These are phyloP conservation scores for Cytidiella melzeri DNA, from an alignment of 768 basidiomycete species.

Conservation along the genomic window DNA sequence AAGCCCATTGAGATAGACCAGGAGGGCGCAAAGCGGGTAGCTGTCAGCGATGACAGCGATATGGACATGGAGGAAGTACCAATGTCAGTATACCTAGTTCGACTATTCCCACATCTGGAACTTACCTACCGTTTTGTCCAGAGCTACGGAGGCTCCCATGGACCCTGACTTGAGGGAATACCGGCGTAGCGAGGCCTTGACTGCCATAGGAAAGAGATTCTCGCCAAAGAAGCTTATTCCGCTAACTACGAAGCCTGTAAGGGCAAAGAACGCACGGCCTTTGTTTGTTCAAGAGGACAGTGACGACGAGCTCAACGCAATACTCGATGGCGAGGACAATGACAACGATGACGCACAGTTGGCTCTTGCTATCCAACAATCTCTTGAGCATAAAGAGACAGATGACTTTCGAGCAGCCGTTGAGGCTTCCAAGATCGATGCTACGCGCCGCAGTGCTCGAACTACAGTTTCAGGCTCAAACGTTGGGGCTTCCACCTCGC, in stretches of 20 bases:
- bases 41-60: slow-evolving; percentile 35
- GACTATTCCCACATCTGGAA: too few species aligned
- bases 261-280: slow-evolving; percentile 35
- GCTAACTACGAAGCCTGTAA: slow-evolving; percentile 25
- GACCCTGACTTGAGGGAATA: slow-evolving; percentile 64
- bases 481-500: slow-evolving; percentile 15
- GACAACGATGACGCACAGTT: slow-evolving; percentile 53
- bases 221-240: slow-evolving; percentile 32
- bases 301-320: slow-evolving; percentile 27
- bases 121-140: slow-evolving; percentile 18
- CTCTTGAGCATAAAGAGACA: slow-evolving; percentile 39
- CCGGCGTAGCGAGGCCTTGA: slow-evolving; percentile 54
- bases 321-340: slow-evolving; percentile 12
- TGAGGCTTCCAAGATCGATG: slow-evolving; percentile 21
- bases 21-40: slow-evolving; percentile 23
- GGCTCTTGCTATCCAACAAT: slow-evolving; percentile 56
- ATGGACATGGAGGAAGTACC: slow-evolving; percentile 78
- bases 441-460: not conserved
- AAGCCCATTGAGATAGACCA: slow-evolving; percentile 85
- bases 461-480: slow-evolving; percentile 9
- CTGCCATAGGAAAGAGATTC: slow-evolving; percentile 48
- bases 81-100: slow-evolving; percentile 43
- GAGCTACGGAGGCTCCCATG: slow-evolving; percentile 16
- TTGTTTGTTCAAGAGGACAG: slow-evolving; percentile 53
- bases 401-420: slow-evolving; percentile 23